Base-by-base conservation (phyloP, 1,139 yeast genomes). In the Arxiozyma bovina region DNA sequence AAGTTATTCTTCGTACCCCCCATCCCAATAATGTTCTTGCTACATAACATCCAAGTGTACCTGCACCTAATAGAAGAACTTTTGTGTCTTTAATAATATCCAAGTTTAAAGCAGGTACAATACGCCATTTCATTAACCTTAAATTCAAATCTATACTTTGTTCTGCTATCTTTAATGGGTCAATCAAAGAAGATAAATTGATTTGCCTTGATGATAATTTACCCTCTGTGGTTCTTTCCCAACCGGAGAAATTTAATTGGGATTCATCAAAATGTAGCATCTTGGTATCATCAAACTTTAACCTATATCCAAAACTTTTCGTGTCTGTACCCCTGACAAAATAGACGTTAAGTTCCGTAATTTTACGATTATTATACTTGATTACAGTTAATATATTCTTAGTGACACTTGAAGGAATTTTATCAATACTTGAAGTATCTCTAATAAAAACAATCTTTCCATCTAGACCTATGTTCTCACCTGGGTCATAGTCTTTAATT, bases 61-160 rank as follows among this genome's bases (percentile, higher is more conserved):
- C 99, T 0, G 99, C 88, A 0, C 99, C 99, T n/a, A 93, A 75
- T 20, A 93, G 73, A 48, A 93, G 71, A 42, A 91, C 86, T 59
- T 77, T 83, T 27, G 85, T 79, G 17, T 71, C 58, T 58, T 81
- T 80, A 27, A 93, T 74, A 1, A 73, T 66, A 8, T 87, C 90
- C 52, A 93, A 74, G 63, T 93, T 79, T 8, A 93, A 68, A 11
- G 81, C 78, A 0, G 99, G 98, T 0, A 90, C 91, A 34, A 93
- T 80, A 61, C 99, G 77, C 99, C 99, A 93, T 69, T 90, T 90
- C 99, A 93, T 94, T 48, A 93, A 74, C 70, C 87, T 87, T 59
- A 94, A 74, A 65, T 93, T 93, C 56, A 93, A 75, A 68, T 91
- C 96, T 4, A 90, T 93, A 0, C 97, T 94, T 68, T 93, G 98